Evolutionary conservation across 192 early-diverging fungal genomes (phyloP).

Genomic region (Coemansia furcata): DNA sequence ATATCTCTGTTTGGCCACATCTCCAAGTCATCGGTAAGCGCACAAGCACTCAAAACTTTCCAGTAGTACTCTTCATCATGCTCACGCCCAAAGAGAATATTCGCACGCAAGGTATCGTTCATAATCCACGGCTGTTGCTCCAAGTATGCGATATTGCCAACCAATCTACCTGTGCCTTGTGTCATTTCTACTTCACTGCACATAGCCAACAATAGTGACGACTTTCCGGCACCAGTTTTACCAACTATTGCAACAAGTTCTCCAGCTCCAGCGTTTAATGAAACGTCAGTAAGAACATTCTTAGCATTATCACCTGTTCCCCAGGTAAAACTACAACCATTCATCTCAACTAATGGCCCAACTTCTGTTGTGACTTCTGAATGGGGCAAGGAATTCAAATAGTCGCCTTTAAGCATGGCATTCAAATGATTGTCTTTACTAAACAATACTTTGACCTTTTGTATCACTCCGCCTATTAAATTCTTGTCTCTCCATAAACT

Average conservation of each 20-base stretch:
- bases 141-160: conserved; percentile 22
- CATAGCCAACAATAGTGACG: conserved; percentile 58
- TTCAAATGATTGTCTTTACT: conserved; percentile 10
- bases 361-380: not conserved
- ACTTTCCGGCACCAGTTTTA: conserved; percentile 62
- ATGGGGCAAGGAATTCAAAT: conserved; percentile 16
- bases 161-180: conserved; percentile 24
- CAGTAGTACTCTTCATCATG: conserved; percentile 60
- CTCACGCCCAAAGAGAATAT: conserved; percentile 74
- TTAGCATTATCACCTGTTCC: not conserved
- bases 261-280: conserved; percentile 18
- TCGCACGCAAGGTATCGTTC: conserved; percentile 64
- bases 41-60: conserved; percentile 61
- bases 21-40: conserved; percentile 63
- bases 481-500: conserved; percentile 3
- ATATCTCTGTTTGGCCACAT: conserved; percentile 60
- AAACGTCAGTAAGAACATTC: conserved; percentile 9
- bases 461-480: not conserved
- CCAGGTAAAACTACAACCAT: conserved; percentile 17
- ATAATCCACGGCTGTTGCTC: conserved; percentile 36
- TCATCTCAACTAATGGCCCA: conserved; percentile 6
- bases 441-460: not conserved
- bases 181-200: conserved; percentile 53
- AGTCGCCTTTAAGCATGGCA: conserved; percentile 17
- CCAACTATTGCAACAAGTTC: conserved; percentile 59